Percentiles rank a stretch among this genome's conserved stretches.
These are phyloP conservation scores for Sarocladium strictum DNA, from an alignment of 2,329 filamentous ascomycete genomes.

Conservation along the genomic window DNA sequence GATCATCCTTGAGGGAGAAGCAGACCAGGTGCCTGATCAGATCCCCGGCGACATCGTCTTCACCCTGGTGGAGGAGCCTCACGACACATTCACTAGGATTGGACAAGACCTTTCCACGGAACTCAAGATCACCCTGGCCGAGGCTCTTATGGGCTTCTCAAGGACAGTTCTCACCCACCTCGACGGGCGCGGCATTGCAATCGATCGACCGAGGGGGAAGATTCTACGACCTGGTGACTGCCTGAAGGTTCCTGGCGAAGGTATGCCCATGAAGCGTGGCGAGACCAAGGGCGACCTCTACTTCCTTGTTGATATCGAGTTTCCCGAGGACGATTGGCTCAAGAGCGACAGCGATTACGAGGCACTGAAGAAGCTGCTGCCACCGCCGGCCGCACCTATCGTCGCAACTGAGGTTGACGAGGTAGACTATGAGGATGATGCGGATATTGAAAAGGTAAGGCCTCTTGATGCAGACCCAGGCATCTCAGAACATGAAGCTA, in stretches of 20 bases:
- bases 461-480: background rate
- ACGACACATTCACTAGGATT: conserved; percentile 75
- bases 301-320: conserved; percentile 76
- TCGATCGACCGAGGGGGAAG: conserved; percentile 75
- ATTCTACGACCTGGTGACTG: conserved; percentile 78
- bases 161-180: conserved; percentile 87
- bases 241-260: conserved; percentile 80
- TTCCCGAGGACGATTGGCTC: conserved; percentile 84
- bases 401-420: conserved; percentile 75
- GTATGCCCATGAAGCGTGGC: conserved; percentile 87
- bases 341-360: conserved; percentile 64
- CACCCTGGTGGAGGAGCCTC: conserved; percentile 72
- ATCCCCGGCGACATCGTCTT: conserved; percentile 92
- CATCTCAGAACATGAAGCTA: background rate
- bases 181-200: conserved; percentile 82
- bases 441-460: conserved; percentile 70
- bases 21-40: conserved; percentile 84
- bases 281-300: conserved; percentile 84
- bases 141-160: conserved; percentile 84
- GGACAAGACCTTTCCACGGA: conserved; percentile 81
- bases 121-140: conserved; percentile 72
- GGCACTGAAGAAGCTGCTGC: conserved; percentile 69
- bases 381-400: conserved; percentile 55
- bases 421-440: conserved; percentile 78
- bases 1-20: conserved; percentile 87